These are phyloP conservation scores for Euptelea pleiosperma DNA, from an alignment of 164 flowering plant species.

Conservation along the genomic window DNA sequence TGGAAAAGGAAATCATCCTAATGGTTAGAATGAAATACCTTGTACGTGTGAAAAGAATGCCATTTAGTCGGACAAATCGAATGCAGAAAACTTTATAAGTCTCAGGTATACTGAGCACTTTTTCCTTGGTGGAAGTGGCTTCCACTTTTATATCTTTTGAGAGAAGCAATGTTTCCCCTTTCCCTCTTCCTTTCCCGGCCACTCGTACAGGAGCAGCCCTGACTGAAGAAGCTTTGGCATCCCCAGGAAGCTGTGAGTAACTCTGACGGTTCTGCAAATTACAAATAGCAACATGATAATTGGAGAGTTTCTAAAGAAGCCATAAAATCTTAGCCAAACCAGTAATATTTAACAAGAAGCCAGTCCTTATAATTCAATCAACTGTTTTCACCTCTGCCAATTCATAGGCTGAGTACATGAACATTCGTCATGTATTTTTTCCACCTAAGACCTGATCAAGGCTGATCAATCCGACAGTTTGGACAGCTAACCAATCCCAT, in stretches of 20 bases:
- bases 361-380: too few species aligned
- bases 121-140: conserved; percentile 34
- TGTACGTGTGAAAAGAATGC: conserved; percentile 90
- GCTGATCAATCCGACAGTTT: too few species aligned
- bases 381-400: too few species aligned
- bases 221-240: conserved; percentile 20
- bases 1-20: background rate
- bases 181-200: conserved; percentile 57
- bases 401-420: too few species aligned
- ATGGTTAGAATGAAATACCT: conserved; percentile 44
- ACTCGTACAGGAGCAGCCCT: conserved; percentile 22
- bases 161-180: conserved; percentile 44
- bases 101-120: conserved; percentile 28
- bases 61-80: conserved; percentile 85
- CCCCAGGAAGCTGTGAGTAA: conserved; percentile 25
- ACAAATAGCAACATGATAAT: background rate
- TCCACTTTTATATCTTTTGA: conserved; percentile 42
- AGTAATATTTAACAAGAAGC: too few species aligned
- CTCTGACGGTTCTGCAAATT: conserved; percentile 77
- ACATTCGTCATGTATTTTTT: too few species aligned
- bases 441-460: too few species aligned
- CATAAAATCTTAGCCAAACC: too few species aligned
- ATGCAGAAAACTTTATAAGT: conserved; percentile 54
- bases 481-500: too few species aligned
- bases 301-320: too few species aligned